A percentile compares a stretch with the other conserved stretches of the same genome.
phyloP scores from a whole-genome alignment of 2,329 filamentous ascomycete species.

The Calonectria fujianensis region DNA sequence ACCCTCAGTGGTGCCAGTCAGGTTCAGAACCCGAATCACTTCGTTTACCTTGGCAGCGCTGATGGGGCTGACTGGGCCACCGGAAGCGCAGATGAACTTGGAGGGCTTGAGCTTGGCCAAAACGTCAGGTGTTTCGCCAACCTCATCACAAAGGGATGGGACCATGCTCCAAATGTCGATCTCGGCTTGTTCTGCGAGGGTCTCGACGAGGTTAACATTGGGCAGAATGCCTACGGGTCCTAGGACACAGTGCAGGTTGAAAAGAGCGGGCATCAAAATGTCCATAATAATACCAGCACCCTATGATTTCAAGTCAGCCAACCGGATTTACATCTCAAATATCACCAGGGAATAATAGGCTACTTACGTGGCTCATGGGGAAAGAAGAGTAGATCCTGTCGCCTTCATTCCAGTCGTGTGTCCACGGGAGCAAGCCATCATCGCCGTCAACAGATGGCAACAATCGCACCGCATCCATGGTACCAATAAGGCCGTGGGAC shows the following conservation, averaged over 20 bases:
- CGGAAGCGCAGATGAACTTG: conserved; percentile 62
- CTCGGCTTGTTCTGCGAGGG: conserved; percentile 57
- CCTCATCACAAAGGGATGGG: conserved; percentile 60
- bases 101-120: conserved; percentile 57
- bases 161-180: conserved; percentile 64
- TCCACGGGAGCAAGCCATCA: conserved; percentile 54
- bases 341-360: not conserved
- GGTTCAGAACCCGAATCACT: conserved; percentile 58
- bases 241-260: conserved; percentile 59
- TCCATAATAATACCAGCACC: conserved; percentile 65
- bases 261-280: conserved; percentile 61
- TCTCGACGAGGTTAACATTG: conserved; percentile 60
- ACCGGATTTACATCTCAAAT: not conserved
- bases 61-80: conserved; percentile 57
- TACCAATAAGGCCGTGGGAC: conserved; percentile 58
- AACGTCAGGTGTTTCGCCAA: conserved; percentile 56
- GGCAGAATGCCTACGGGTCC: conserved; percentile 60
- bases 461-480: conserved; percentile 61
- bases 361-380: conserved; percentile 60
- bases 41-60: conserved; percentile 57
- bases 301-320: conserved; percentile 47
- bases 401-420: conserved; percentile 53
- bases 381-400: conserved; percentile 61
- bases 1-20: conserved; percentile 60
- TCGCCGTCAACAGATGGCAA: conserved; percentile 59